Evolutionary conservation across 176 grass and related monocot species (phyloP).

Genomic region (Thalia dealbata): DNA sequence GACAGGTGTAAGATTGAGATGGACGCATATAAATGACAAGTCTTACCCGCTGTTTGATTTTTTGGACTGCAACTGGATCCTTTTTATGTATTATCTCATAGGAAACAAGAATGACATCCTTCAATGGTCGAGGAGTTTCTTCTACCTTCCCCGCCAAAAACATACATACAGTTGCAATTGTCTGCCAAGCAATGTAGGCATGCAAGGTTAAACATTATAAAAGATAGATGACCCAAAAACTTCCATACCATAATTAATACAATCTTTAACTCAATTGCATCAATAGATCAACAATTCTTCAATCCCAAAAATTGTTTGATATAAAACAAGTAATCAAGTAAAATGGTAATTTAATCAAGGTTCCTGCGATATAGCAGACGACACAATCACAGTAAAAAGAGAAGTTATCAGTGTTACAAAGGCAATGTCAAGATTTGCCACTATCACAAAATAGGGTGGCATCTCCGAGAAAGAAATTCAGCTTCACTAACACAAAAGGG

Average conservation of each 20-base stretch:
- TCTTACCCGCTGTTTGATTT: conserved; percentile 42
- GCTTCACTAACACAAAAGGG: neutral
- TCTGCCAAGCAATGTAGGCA: conserved; percentile 27
- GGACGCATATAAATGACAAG: too few relatives aligned
- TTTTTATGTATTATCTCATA: conserved; percentile 49
- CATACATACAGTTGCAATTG: conserved; percentile 50
- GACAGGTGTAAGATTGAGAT: neutral
- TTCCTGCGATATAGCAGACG: neutral
- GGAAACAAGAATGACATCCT: conserved; percentile 22
- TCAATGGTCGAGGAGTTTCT: conserved; percentile 40
- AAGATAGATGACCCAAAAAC: neutral
- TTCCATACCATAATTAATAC: neutral
- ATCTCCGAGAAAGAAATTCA: too few relatives aligned
- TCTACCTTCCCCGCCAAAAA: conserved; percentile 67
- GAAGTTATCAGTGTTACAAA: too few relatives aligned
- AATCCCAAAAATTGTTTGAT: too few relatives aligned
- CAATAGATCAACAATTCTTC: too few relatives aligned
- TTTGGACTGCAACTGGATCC: conserved; percentile 41
- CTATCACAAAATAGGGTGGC: too few relatives aligned
- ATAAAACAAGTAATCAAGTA: too few relatives aligned
- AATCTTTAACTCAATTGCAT: too few relatives aligned
- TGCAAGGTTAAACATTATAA: neutral
- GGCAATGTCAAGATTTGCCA: too few relatives aligned
- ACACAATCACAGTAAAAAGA: neutral
- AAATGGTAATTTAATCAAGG: too few relatives aligned